Percentiles rank a stretch among this genome's conserved stretches.
Evolutionary conservation across 768 basidiomycete genomes (phyloP).

Genomic region (Leccinellum albellum): DNA sequence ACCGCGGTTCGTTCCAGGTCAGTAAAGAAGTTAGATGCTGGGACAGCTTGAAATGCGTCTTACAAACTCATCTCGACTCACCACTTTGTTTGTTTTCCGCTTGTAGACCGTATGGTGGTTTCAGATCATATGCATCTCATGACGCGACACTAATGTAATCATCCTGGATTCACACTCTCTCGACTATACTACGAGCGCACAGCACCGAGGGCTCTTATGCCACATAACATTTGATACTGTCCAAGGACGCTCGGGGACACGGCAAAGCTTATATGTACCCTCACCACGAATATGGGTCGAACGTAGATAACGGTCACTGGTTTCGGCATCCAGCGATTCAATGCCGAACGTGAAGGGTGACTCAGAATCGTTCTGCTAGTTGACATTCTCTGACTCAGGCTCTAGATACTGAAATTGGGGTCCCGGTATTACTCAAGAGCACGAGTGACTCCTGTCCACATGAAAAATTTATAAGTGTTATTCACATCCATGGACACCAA

Average conservation of each 20-base stretch:
- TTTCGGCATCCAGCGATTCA: not conserved
- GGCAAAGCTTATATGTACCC: not conserved
- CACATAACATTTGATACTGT: not conserved
- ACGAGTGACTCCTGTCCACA: not conserved
- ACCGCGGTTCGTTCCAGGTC: not conserved
- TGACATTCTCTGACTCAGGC: too few species aligned
- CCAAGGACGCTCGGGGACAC: not conserved
- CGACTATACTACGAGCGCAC: not conserved
- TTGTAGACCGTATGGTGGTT: not conserved
- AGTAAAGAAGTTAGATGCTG: not conserved
- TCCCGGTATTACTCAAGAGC: not conserved
- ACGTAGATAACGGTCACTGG: not conserved
- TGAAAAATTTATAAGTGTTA: not conserved
- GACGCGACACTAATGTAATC: not conserved
- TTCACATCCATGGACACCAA: not conserved
- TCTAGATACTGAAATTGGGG: not conserved
- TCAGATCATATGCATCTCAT: not conserved
- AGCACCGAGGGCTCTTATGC: not conserved
- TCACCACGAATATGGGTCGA: not conserved
- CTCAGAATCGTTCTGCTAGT: not conserved
- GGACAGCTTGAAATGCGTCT: not conserved
- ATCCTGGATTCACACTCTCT: not conserved
- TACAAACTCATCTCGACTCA: not conserved
- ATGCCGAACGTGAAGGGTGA: not conserved
- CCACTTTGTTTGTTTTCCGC: not conserved